These are phyloP conservation scores for Silene uniflora DNA, from an alignment of 148 eudicot genomes.

Conservation along the genomic window DNA sequence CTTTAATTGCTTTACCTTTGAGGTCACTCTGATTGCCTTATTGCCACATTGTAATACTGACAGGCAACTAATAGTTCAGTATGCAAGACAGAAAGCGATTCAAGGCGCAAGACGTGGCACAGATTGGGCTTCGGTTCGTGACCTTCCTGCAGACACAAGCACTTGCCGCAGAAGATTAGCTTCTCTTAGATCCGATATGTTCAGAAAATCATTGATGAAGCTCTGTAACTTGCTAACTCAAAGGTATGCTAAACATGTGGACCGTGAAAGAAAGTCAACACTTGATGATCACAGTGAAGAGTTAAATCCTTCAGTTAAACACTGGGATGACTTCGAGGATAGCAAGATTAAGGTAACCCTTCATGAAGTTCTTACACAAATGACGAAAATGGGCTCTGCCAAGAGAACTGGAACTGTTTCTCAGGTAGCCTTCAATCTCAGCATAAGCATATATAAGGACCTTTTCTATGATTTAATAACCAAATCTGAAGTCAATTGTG, in stretches of 20 bases:
- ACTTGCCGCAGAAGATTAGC: slow-evolving; percentile 80
- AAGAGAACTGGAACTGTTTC: slow-evolving; percentile 38
- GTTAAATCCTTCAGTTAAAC: slow-evolving; percentile 22
- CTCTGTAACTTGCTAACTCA: slow-evolving; percentile 71
- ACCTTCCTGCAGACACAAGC: slow-evolving; percentile 71
- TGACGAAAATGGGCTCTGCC: slow-evolving; percentile 37
- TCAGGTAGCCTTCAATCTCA: slow-evolving; percentile 34
- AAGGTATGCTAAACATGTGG: slow-evolving; percentile 61
- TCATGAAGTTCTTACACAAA: slow-evolving; percentile 57
- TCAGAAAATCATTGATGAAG: slow-evolving; percentile 63
- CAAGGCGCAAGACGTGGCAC: slow-evolving; percentile 77
- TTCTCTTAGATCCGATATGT: slow-evolving; percentile 44
- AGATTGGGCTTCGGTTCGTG: slow-evolving; percentile 60
- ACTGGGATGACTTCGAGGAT: slow-evolving; percentile 78
- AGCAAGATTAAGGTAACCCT: slow-evolving; percentile 46
- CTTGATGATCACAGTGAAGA: slow-evolving; percentile 30
- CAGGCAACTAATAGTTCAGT: slow-evolving; percentile 72
- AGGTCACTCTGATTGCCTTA: neutral
- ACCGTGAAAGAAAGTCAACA: slow-evolving; percentile 28
- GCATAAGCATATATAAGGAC: slow-evolving; percentile 20
- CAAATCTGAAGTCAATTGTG: neutral
- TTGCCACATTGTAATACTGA: slow-evolving; percentile 4
- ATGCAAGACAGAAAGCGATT: slow-evolving; percentile 75
- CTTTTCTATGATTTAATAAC: slow-evolving; percentile 10
- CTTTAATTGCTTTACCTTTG: slow-evolving; percentile 1